Evolutionary conservation across 306 rosid genomes (phyloP).

Genomic region (Inga leiocalycina): DNA sequence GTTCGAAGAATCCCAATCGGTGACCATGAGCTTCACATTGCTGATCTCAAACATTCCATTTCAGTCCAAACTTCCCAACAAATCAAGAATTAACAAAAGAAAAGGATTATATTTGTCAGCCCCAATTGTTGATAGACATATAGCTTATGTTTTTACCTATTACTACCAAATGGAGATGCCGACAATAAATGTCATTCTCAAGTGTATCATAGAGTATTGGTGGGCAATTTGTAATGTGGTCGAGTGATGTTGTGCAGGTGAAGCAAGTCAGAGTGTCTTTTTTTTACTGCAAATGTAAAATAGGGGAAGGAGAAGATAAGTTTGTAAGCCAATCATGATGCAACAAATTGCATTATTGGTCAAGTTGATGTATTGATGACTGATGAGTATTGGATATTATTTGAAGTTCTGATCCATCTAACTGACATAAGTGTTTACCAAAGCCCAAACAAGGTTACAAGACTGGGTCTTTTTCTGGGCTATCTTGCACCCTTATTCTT

Average conservation of each 20-base stretch:
- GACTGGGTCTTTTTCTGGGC: not conserved
- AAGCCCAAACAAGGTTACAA: not conserved
- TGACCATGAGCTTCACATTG: conserved; percentile 70
- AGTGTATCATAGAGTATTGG: conserved; percentile 40
- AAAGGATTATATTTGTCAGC: not conserved
- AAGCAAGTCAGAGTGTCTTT: conserved; percentile 7
- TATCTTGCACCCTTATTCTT: not conserved
- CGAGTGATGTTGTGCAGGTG: not conserved
- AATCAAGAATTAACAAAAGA: conserved; percentile 25
- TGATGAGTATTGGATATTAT: not conserved
- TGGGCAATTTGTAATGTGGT: conserved; percentile 20
- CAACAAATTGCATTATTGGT: conserved; percentile 2
- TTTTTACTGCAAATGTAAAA: conserved; percentile 40
- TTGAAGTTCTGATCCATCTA: not conserved
- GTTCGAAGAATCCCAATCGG: conserved; percentile 83
- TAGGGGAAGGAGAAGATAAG: conserved; percentile 3
- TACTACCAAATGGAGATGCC: not conserved
- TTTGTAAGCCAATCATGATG: conserved; percentile 2
- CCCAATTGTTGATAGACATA: conserved; percentile 16
- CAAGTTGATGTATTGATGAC: not conserved
- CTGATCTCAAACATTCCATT: conserved; percentile 69
- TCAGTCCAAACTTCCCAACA: conserved; percentile 44
- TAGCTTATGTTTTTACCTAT: not conserved
- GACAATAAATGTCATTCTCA: conserved; percentile 17
- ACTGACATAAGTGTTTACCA: not conserved